A percentile compares a stretch with the other conserved stretches of the same genome.
phyloP scores from a whole-genome alignment of 2,329 filamentous ascomycete species.

The Xylariales sp. region DNA sequence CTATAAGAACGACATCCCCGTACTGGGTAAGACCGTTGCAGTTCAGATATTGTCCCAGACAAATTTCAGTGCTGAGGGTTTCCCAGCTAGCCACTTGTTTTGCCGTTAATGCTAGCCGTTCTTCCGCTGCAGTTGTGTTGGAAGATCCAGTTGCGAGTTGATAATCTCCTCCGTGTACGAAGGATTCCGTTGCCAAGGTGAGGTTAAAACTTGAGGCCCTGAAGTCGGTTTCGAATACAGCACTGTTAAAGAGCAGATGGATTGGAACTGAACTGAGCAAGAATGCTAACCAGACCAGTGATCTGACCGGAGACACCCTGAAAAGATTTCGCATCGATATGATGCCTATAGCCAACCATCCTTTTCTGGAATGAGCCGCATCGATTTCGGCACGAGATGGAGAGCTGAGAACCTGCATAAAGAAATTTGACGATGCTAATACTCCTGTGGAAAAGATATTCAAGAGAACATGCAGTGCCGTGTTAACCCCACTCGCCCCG shows the following conservation, averaged over 20 bases:
- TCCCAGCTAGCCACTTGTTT: background rate
- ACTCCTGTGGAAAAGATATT: constrained; percentile 7
- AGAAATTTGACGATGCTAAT: constrained; percentile 12
- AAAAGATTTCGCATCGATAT: constrained; percentile 30
- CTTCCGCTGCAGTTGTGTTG: background rate
- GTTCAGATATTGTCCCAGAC: constrained; percentile 2
- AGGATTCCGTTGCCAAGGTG: constrained; percentile 8
- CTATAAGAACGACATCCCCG: constrained; percentile 4
- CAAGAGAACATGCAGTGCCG: constrained; percentile 5
- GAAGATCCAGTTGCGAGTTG: background rate
- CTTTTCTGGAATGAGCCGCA: constrained; percentile 31
- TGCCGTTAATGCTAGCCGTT: background rate
- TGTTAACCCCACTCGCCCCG: background rate
- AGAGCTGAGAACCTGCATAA: constrained; percentile 13
- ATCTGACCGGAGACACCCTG: constrained; percentile 1
- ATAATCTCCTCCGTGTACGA: constrained; percentile 3
- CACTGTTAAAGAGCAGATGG: constrained; percentile 9
- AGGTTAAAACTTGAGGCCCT: background rate
- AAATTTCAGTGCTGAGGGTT: constrained; percentile 1
- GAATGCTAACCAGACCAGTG: constrained; percentile 3
- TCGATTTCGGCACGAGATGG: constrained; percentile 21
- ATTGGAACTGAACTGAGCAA: constrained; percentile 8
- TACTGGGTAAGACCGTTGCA: constrained; percentile 1
- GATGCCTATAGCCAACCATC: constrained; percentile 38
- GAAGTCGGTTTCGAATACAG: constrained; percentile 6